Evolutionary conservation across 2,329 filamentous ascomycete genomes (phyloP).

Genomic region (Ophiostoma populinum): DNA sequence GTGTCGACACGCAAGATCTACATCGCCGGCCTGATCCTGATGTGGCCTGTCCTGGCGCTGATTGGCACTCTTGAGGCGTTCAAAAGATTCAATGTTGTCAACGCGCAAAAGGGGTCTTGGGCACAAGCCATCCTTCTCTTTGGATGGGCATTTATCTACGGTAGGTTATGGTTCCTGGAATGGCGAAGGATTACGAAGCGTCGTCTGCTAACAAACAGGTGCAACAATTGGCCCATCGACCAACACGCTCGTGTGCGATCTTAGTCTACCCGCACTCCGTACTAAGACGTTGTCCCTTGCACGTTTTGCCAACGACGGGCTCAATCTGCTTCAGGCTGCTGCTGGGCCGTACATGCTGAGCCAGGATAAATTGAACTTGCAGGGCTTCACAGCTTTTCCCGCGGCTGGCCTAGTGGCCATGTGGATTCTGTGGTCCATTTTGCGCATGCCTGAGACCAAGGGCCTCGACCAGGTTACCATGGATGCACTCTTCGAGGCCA

Average conservation of each 20-base stretch:
- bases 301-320: slow-evolving; percentile 10
- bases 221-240: slow-evolving; percentile 9
- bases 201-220: slow-evolving; percentile 3
- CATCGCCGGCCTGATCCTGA: slow-evolving; percentile 19
- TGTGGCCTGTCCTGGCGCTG: slow-evolving; percentile 19
- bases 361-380: slow-evolving; percentile 9
- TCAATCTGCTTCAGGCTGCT: slow-evolving; percentile 10
- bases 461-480: slow-evolving; percentile 11
- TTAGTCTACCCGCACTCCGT: slow-evolving; percentile 10
- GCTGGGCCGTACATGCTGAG: slow-evolving; percentile 13
- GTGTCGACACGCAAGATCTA: slow-evolving; percentile 27
- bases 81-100: slow-evolving; percentile 18
- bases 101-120: slow-evolving; percentile 16
- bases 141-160: slow-evolving; percentile 22
- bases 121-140: slow-evolving; percentile 24
- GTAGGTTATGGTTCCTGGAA: background rate
- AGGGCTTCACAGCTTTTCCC: slow-evolving; percentile 10
- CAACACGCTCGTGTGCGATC: slow-evolving; percentile 11
- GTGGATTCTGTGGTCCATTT: slow-evolving; percentile 9
- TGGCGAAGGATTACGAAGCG: too few species aligned
- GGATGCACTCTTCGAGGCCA: slow-evolving; percentile 10
- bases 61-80: slow-evolving; percentile 25
- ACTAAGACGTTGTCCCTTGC: slow-evolving; percentile 11
- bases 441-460: slow-evolving; percentile 10
- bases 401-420: slow-evolving; percentile 5